phyloP scores from a whole-genome alignment of 371 early-diverging fungal species.

The Mortierella sp. region DNA sequence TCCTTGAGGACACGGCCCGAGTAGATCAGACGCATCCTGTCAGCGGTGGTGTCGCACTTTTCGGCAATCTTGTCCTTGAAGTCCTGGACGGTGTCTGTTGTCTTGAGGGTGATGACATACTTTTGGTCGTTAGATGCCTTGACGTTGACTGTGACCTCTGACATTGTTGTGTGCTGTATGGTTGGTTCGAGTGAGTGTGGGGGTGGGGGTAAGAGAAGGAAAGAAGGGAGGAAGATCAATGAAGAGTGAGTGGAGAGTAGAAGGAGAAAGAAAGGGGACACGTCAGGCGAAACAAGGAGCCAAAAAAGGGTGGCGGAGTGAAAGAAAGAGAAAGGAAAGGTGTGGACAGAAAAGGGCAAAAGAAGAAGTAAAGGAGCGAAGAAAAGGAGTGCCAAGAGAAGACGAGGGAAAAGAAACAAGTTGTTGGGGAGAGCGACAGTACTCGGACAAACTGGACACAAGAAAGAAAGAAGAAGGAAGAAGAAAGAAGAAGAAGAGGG shows the following conservation, averaged over 20 bases:
- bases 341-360: background rate
- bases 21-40: constrained; percentile 91
- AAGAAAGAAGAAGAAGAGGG: background rate
- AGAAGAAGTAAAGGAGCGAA: background rate
- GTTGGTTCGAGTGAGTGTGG: background rate
- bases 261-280: background rate
- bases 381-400: background rate
- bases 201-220: background rate
- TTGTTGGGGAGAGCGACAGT: background rate
- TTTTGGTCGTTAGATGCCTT: constrained; percentile 90
- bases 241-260: background rate
- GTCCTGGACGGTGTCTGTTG: constrained; percentile 75
- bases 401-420: background rate
- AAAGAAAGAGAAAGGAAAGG: background rate
- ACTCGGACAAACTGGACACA: background rate
- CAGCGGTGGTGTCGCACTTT: constrained; percentile 80
- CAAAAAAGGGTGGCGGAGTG: background rate
- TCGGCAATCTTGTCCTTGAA: constrained; percentile 86
- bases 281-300: constrained; percentile 5
- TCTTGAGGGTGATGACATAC: constrained; percentile 77
- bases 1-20: constrained; percentile 97
- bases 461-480: background rate
- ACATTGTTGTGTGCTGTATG: constrained; percentile 38
- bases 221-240: background rate
- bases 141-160: constrained; percentile 76